These are phyloP conservation scores for Rhodocollybia butyracea DNA, from an alignment of 768 basidiomycete species.

Conservation along the genomic window DNA sequence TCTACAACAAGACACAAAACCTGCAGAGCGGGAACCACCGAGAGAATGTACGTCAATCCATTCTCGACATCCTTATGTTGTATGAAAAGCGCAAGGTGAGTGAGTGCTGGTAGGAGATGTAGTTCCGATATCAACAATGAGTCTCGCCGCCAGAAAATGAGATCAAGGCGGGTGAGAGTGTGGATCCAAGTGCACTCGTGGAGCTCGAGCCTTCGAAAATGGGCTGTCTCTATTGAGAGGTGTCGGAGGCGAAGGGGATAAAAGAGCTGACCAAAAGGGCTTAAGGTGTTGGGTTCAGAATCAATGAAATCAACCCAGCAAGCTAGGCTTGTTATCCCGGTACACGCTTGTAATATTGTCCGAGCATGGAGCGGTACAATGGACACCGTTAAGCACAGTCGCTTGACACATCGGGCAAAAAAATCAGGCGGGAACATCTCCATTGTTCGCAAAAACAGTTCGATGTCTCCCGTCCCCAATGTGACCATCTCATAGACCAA, in stretches of 20 bases:
- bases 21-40: slow-evolving; percentile 21
- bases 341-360: slow-evolving; percentile 33
- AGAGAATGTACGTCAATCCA: slow-evolving; percentile 20
- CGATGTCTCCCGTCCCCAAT: slow-evolving; percentile 26
- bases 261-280: slow-evolving; percentile 20
- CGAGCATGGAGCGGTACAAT: slow-evolving; percentile 25
- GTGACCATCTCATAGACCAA: slow-evolving; percentile 36
- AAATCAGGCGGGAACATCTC: slow-evolving; percentile 29
- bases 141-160: slow-evolving; percentile 32
- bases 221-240: slow-evolving; percentile 32
- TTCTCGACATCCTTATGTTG: neutral
- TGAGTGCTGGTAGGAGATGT: slow-evolving; percentile 23
- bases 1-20: slow-evolving; percentile 26
- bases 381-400: slow-evolving; percentile 34
- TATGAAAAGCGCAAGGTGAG: slow-evolving; percentile 26
- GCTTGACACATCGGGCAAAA: slow-evolving; percentile 33
- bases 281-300: slow-evolving; percentile 15
- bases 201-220: slow-evolving; percentile 23
- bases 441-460: slow-evolving; percentile 33
- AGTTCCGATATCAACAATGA: slow-evolving; percentile 24
- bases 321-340: slow-evolving; percentile 32
- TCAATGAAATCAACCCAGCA: slow-evolving; percentile 33
- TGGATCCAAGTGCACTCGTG: slow-evolving; percentile 21
- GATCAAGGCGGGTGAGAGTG: slow-evolving; percentile 33
- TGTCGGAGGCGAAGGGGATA: slow-evolving; percentile 25